Evolutionary conservation across 2,329 filamentous ascomycete species (phyloP).

Genomic region (Endothia cerciana): DNA sequence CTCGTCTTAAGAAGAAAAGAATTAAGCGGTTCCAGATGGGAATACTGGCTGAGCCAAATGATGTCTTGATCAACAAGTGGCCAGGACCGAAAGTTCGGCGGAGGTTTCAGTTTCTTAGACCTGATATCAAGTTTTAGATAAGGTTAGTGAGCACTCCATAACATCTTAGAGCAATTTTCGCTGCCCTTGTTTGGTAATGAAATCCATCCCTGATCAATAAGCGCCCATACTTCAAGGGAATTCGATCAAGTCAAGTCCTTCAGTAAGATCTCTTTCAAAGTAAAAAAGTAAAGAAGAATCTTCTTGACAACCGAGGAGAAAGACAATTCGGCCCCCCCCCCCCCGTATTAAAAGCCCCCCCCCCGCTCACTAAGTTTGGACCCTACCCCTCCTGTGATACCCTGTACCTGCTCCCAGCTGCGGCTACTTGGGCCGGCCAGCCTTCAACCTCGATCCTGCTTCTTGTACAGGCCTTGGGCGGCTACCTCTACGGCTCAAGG

Average conservation of each 20-base stretch:
- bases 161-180: background rate
- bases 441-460: background rate
- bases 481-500: background rate
- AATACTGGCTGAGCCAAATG: no score
- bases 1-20: background rate
- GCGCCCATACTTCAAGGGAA: background rate
- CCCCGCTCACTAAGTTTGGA: background rate
- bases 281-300: background rate
- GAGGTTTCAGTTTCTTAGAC: background rate
- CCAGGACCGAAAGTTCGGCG: background rate
- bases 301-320: background rate
- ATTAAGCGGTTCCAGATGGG: background rate
- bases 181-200: background rate
- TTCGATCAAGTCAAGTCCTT: background rate
- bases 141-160: background rate
- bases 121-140: slow-evolving; percentile 7
- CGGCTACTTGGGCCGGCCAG: background rate
- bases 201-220: background rate
- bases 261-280: background rate
- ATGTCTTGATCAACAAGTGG: no score
- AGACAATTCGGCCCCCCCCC: background rate
- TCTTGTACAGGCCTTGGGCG: background rate
- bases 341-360: background rate
- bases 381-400: background rate
- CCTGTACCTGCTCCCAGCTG: background rate